Percentiles rank a stretch among this genome's conserved stretches.
Evolutionary conservation across 805 yeast genomes (phyloP).

Genomic region (Kregervanrija delftensis): DNA sequence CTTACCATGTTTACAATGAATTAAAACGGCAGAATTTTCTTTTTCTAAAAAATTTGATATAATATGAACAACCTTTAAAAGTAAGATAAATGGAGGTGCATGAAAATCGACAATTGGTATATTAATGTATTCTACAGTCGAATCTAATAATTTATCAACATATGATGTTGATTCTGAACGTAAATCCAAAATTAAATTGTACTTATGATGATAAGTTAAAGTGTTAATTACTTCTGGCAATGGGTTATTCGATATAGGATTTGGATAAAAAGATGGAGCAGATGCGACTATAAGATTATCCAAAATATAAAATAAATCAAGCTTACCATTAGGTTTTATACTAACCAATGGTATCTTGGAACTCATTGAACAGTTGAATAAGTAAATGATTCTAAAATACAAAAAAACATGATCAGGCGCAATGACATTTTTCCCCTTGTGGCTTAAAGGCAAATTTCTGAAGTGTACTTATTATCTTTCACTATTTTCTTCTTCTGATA

Average conservation of each 20-base stretch:
- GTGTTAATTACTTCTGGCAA: too few relatives aligned
- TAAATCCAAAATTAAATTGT: too few relatives aligned
- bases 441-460: neutral
- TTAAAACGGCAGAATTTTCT: conserved; percentile 40
- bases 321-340: neutral
- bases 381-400: too few relatives aligned
- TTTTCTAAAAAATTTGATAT: conserved; percentile 38
- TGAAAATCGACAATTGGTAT: too few relatives aligned
- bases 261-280: conserved; percentile 40
- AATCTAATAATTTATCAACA: neutral
- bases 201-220: too few relatives aligned
- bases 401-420: too few relatives aligned
- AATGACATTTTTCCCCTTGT: neutral
- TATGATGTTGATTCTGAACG: too few relatives aligned
- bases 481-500: neutral
- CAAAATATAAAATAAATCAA: conserved; percentile 66
- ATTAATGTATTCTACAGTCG: neutral
- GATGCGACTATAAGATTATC: conserved; percentile 66
- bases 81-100: too few relatives aligned
- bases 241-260: too few relatives aligned
- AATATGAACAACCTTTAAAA: conserved; percentile 25
- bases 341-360: too few relatives aligned
- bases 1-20: conserved; percentile 89
- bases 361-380: too few relatives aligned
- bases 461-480: neutral